These are phyloP conservation scores for Cucurbitaria berberidis DNA, from an alignment of 2,329 filamentous ascomycete genomes.

Conservation along the genomic window DNA sequence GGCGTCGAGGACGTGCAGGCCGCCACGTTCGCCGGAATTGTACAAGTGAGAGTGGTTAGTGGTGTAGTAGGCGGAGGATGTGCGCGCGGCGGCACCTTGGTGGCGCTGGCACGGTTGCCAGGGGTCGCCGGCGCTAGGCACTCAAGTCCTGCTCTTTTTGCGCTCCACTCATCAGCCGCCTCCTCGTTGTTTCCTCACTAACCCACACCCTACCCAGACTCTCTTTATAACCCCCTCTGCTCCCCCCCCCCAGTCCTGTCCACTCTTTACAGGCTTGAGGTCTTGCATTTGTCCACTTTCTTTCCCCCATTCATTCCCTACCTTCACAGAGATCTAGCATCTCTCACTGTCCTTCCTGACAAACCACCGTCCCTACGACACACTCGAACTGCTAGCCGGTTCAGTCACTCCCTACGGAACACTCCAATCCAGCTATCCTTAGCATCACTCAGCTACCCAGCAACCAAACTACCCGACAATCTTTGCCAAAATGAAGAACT, in stretches of 20 bases:
- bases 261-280: slow-evolving; percentile 51
- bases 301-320: slow-evolving; percentile 36
- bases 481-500: slow-evolving; percentile 43
- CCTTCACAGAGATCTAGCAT: slow-evolving; percentile 40
- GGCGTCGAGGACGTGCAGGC: slow-evolving; percentile 18
- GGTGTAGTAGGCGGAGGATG: slow-evolving; percentile 27
- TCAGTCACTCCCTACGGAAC: slow-evolving; percentile 34
- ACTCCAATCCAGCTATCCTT: slow-evolving; percentile 12
- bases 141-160: neutral
- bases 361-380: slow-evolving; percentile 30
- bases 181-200: slow-evolving; percentile 14
- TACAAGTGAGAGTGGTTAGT: slow-evolving; percentile 10
- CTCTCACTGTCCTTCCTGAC: slow-evolving; percentile 42
- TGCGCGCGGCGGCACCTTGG: slow-evolving; percentile 11
- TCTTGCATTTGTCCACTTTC: slow-evolving; percentile 41
- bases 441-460: slow-evolving; percentile 26
- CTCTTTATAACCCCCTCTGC: slow-evolving; percentile 33
- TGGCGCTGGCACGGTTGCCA: slow-evolving; percentile 14
- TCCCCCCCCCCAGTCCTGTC: slow-evolving; percentile 35
- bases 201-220: slow-evolving; percentile 21
- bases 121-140: slow-evolving; percentile 22
- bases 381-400: slow-evolving; percentile 46
- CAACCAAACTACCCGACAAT: slow-evolving; percentile 18
- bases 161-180: slow-evolving; percentile 11
- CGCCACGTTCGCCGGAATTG: slow-evolving; percentile 21